Evolutionary conservation across 176 grass and related monocot species (phyloP).

Genomic region (Triticum turgidum): DNA sequence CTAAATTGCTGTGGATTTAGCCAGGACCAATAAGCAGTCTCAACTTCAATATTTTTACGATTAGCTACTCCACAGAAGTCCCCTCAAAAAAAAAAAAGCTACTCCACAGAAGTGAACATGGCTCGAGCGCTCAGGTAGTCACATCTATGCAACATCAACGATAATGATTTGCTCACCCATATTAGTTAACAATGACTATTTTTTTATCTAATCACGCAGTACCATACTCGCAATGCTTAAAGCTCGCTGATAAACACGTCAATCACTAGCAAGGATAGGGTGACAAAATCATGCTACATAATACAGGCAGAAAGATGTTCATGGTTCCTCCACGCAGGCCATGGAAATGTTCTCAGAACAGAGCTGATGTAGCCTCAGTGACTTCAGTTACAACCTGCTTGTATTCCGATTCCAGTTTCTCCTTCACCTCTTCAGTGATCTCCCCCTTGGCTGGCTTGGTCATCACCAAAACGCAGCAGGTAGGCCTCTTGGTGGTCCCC

Average conservation of each 20-base stretch:
- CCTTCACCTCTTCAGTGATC: constrained; percentile 68
- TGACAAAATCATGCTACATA: constrained; percentile 22
- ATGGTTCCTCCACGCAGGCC: not conserved
- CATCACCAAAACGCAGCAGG: constrained; percentile 74
- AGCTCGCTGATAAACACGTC: constrained; percentile 6
- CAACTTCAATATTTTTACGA: too few relatives aligned
- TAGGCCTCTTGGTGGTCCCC: constrained; percentile 81
- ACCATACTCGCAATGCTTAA: not conserved
- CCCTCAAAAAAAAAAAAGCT: too few relatives aligned
- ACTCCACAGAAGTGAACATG: too few relatives aligned
- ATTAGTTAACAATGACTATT: not conserved
- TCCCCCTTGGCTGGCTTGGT: constrained; percentile 90
- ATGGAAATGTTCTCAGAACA: constrained; percentile 50
- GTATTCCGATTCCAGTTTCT: constrained; percentile 77
- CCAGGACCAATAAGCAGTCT: too few relatives aligned
- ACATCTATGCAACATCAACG: too few relatives aligned
- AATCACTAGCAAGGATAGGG: not conserved
- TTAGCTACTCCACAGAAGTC: too few relatives aligned
- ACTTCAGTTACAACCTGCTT: constrained; percentile 66
- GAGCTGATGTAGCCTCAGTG: constrained; percentile 43
- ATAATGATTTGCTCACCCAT: not conserved
- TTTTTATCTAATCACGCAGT: constrained; percentile 6
- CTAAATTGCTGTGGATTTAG: too few relatives aligned
- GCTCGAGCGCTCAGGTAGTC: too few relatives aligned
- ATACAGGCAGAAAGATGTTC: not conserved